Evolutionary conservation across 1,284 basidiomycete genomes (phyloP).

Genomic region (Rhodofomes roseus): DNA sequence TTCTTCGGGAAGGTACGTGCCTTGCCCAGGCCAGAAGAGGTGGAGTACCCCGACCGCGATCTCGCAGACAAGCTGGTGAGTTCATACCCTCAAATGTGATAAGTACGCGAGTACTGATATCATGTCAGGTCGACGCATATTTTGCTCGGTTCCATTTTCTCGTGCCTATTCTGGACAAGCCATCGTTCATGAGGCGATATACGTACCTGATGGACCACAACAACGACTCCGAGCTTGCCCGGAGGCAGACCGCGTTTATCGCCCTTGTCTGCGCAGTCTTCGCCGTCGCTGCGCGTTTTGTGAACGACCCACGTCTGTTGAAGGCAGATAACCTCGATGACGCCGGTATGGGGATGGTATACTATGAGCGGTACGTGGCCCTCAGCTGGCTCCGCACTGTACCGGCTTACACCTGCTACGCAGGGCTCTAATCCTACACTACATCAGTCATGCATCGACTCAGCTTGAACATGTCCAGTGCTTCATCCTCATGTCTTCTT

Average conservation of each 20-base stretch:
- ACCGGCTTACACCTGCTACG: background rate
- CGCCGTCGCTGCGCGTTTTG: constrained; percentile 74
- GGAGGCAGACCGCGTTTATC: constrained; percentile 67
- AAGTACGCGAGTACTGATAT: background rate
- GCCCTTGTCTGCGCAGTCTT: constrained; percentile 81
- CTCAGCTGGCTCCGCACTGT: background rate
- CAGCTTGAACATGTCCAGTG: constrained; percentile 86
- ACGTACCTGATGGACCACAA: constrained; percentile 69
- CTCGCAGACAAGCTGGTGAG: constrained; percentile 77
- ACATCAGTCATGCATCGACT: constrained; percentile 80
- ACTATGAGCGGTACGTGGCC: constrained; percentile 74
- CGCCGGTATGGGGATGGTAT: constrained; percentile 82
- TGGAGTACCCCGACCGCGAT: constrained; percentile 80
- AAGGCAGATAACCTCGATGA: constrained; percentile 60
- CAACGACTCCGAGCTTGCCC: constrained; percentile 46
- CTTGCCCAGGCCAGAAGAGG: constrained; percentile 80
- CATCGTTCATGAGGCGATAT: constrained; percentile 73
- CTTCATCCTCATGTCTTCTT: constrained; percentile 82
- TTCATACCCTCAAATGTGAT: constrained; percentile 7
- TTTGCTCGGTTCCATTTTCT: constrained; percentile 82
- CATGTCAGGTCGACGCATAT: constrained; percentile 76
- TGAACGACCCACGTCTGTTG: constrained; percentile 67
- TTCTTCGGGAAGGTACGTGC: constrained; percentile 86
- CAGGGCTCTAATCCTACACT: constrained; percentile 83
- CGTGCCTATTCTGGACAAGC: constrained; percentile 81